These are phyloP conservation scores for Metschnikowia shivogae DNA, from an alignment of 805 yeast genomes.

Conservation along the genomic window DNA sequence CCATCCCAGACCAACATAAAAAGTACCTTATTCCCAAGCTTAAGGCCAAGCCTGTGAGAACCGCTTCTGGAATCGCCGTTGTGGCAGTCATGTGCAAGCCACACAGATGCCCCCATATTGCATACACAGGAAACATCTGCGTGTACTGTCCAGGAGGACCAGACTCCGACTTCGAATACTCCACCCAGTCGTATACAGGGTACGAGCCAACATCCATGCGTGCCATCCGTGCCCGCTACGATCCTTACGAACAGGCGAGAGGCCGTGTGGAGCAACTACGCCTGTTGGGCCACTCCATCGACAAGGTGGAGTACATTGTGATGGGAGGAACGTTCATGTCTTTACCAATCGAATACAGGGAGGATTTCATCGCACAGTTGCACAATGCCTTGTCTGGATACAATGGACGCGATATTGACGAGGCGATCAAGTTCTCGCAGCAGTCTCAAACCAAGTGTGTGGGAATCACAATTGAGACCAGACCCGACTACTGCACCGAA, in stretches of 20 bases:
- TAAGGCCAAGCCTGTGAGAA: slow-evolving; percentile 97
- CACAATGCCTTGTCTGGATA: slow-evolving; percentile 95
- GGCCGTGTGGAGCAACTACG: slow-evolving; percentile 95
- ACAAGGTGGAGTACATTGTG: slow-evolving; percentile 93
- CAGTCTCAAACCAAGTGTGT: slow-evolving; percentile 96
- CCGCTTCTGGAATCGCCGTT: slow-evolving; percentile 98
- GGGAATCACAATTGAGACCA: slow-evolving; percentile 95
- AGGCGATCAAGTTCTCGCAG: slow-evolving; percentile 86
- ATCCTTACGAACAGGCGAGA: slow-evolving; percentile 97
- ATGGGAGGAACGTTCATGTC: slow-evolving; percentile 99
- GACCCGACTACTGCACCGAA: slow-evolving; percentile 97
- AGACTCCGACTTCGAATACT: slow-evolving; percentile 95
- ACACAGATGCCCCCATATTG: slow-evolving; percentile 98
- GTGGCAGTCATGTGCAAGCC: slow-evolving; percentile 99
- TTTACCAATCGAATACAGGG: slow-evolving; percentile 83
- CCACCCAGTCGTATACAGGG: slow-evolving; percentile 97
- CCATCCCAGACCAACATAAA: slow-evolving; percentile 94
- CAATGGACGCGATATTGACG: slow-evolving; percentile 82
- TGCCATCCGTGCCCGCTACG: slow-evolving; percentile 97
- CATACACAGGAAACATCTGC: slow-evolving; percentile 97
- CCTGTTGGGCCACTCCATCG: slow-evolving; percentile 93
- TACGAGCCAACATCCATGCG: slow-evolving; percentile 99
- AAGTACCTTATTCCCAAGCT: slow-evolving; percentile 87
- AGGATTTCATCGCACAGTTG: slow-evolving; percentile 78
- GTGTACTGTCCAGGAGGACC: slow-evolving; percentile 99